A percentile compares a stretch with the other conserved stretches of the same genome.
Conservation (phyloP, 306 rosid genomes). For the Purshia tridentata region DNA sequence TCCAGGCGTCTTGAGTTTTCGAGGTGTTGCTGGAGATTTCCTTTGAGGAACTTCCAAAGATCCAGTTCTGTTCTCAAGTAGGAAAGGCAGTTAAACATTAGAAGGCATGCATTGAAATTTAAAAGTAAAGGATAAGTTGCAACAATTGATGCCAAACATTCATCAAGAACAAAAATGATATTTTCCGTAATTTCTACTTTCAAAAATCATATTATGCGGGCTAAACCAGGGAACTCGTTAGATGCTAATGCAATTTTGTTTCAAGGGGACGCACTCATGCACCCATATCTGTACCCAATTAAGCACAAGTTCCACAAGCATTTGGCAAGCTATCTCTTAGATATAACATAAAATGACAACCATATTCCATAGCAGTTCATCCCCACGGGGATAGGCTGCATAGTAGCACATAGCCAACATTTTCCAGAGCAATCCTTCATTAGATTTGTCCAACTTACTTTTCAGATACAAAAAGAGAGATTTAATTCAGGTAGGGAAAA, state of each 20-base stretch:
- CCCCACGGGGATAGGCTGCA: not conserved
- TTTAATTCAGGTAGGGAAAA: not conserved
- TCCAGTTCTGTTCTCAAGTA: slow-evolving; percentile 45
- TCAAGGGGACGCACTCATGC: slow-evolving; percentile 1
- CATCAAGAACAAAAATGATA: slow-evolving; percentile 10
- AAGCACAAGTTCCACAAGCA: slow-evolving; percentile 5
- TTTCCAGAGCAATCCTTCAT: not conserved
- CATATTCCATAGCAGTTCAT: not conserved
- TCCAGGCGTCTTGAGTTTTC: slow-evolving; percentile 46
- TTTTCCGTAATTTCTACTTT: not conserved
- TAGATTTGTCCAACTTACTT: slow-evolving; percentile 4
- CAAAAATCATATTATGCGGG: not conserved
- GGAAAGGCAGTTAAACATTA: slow-evolving; percentile 1
- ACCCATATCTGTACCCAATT: not conserved
- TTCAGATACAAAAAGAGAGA: not conserved
- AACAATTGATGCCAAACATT: not conserved
- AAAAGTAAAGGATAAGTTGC: slow-evolving; percentile 5
- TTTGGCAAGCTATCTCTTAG: not conserved
- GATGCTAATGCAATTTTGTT: not conserved
- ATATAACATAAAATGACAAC: not conserved
- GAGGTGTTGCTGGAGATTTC: slow-evolving; percentile 61
- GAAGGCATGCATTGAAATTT: slow-evolving; percentile 3
- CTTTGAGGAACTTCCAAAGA: slow-evolving; percentile 59
- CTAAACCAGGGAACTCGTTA: not conserved
- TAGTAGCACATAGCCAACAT: not conserved